Evolutionary conservation across 441 rosid species (phyloP), one percentile per base, ranked within the genome.

Genomic region (Euphorbia schlechtendalii): DNA sequence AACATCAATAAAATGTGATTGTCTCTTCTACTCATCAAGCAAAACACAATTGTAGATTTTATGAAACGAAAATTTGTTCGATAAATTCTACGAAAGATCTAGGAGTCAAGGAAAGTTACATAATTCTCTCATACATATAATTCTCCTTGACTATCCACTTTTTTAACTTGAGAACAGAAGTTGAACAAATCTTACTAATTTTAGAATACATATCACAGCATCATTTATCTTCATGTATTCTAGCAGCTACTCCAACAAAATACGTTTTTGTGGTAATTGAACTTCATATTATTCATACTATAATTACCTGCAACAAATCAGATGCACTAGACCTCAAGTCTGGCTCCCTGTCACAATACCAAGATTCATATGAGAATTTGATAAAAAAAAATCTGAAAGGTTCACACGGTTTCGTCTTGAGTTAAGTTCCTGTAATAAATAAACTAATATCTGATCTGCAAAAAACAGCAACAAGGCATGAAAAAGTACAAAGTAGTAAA

Each of bases 241-340:
- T 48, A 27, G 54, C 53, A 46, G 57, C 62, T 69, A 59, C 63
- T 53, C n/a, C 68, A 51, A 34, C 20, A 48, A 46, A 49, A 74
- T 13, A 30, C 63, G 4, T n/a, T n/a, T n/a, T n/a, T n/a, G n/a
- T n/a, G n/a, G n/a, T n/a, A n/a, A n/a, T n/a, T n/a, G n/a, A n/a
- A n/a, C n/a, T n/a, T n/a, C n/a, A n/a, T n/a, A n/a, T n/a, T n/a
- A n/a, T n/a, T n/a, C n/a, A n/a, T 27, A 68, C 48, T 24, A 55
- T 14, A 66, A 66, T 75, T 69, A 93, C 99, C 97, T 83, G 83
- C 61, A 90, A 84, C 59, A 93, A 77, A 59, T 88, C 91, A 53
- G 93, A 80, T 71, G 97, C 88, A 34, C 80, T 70, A 57, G 86
- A 74, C 76, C 96, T 84, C 74, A 84, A 69, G 72, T 80, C 64